phyloP scores from a whole-genome alignment of 371 early-diverging fungal species.

The Dichotomocladium elegans region DNA sequence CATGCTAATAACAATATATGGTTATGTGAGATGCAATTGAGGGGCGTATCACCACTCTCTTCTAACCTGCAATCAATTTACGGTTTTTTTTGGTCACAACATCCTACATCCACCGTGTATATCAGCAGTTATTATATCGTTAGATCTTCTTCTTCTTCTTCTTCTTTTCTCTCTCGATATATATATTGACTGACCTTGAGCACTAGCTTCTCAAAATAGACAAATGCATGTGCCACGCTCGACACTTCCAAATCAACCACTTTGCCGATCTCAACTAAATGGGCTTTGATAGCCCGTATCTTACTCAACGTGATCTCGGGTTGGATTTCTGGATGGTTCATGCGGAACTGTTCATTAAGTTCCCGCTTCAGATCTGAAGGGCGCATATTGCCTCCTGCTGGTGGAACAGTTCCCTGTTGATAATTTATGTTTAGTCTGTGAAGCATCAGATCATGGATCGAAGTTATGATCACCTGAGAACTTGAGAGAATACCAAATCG shows the following conservation, averaged over 20 bases:
- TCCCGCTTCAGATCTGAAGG: constrained; percentile 61
- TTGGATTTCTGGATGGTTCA: constrained; percentile 71
- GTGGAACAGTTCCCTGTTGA: constrained; percentile 66
- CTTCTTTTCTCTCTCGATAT: background rate
- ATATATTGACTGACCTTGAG: constrained; percentile 43
- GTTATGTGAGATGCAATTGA: background rate
- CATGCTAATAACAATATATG: constrained; percentile 40
- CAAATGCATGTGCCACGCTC: constrained; percentile 85
- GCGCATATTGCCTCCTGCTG: constrained; percentile 24
- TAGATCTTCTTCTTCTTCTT: background rate
- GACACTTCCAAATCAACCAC: constrained; percentile 80
- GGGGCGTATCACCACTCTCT: background rate
- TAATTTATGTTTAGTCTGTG: no score
- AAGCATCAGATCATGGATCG: background rate
- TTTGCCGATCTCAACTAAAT: constrained; percentile 50
- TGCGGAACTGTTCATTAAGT: constrained; percentile 77
- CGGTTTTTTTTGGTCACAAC: constrained; percentile 76
- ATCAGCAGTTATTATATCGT: background rate
- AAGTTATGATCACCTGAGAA: constrained; percentile 33
- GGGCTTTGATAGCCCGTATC: constrained; percentile 70
- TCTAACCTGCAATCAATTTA: constrained; percentile 73
- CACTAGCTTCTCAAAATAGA: constrained; percentile 91
- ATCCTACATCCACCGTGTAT: constrained; percentile 40
- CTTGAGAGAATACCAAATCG: constrained; percentile 23
- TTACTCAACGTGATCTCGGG: constrained; percentile 72